phyloP scores from a whole-genome alignment of 257 asterid genomes.

The Capsicum rhomboideum region DNA sequence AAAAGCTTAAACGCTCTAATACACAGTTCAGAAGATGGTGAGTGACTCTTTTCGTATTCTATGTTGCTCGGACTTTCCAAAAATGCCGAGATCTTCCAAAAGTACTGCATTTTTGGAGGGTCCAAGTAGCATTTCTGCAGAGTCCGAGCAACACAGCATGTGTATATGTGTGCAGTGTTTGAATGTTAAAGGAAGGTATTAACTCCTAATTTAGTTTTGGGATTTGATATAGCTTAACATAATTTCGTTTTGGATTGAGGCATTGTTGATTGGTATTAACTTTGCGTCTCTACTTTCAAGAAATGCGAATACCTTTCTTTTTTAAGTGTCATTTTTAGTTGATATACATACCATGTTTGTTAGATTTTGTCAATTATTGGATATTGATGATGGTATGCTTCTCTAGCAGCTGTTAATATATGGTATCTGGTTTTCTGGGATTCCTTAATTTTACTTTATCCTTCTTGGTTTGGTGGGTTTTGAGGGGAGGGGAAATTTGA shows the following conservation, averaged over 20 bases:
- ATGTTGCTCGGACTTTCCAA: neutral
- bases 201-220: neutral
- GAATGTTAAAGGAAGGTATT: neutral
- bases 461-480: neutral
- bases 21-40: conserved; percentile 39
- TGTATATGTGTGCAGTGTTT: neutral
- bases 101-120: neutral
- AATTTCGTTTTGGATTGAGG: neutral
- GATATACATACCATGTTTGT: neutral
- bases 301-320: neutral
- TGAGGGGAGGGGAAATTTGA: neutral
- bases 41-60: conserved; percentile 4
- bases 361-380: neutral
- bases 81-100: neutral
- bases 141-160: neutral
- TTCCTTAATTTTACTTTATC: neutral
- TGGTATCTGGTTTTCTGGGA: neutral
- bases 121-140: neutral
- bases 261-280: neutral
- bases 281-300: neutral
- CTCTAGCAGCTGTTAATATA: neutral
- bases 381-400: neutral
- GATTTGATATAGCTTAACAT: neutral
- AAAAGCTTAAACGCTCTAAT: conserved; percentile 50
- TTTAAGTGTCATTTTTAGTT: neutral